phyloP scores from a whole-genome alignment of 2,329 filamentous ascomycete genomes.

The Kalaharituber pfeilii region DNA sequence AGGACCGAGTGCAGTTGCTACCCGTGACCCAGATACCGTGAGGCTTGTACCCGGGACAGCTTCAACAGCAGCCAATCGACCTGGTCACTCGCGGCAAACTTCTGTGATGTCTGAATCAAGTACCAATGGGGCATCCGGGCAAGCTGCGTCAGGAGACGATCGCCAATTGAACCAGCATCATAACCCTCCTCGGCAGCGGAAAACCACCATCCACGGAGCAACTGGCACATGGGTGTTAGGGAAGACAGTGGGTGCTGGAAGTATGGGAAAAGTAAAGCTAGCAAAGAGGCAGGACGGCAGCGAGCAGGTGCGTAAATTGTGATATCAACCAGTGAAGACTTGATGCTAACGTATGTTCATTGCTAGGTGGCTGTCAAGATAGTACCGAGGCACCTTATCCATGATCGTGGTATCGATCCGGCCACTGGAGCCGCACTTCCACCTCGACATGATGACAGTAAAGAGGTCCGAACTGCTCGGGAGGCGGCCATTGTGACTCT shows the following conservation, averaged over 20 bases:
- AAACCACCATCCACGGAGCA: conserved; percentile 74
- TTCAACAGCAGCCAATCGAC: conserved; percentile 23
- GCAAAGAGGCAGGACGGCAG: conserved; percentile 77
- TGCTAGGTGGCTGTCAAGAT: conserved; percentile 86
- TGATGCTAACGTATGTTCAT: conserved; percentile 9
- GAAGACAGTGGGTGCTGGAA: conserved; percentile 92
- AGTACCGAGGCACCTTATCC: conserved; percentile 73
- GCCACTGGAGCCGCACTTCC: conserved; percentile 35
- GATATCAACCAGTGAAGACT: neutral
- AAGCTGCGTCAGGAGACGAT: conserved; percentile 32
- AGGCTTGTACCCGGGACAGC: conserved; percentile 5
- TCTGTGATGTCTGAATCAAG: conserved; percentile 33
- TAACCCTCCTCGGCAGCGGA: conserved; percentile 33
- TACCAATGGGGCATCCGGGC: conserved; percentile 35
- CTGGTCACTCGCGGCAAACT: conserved; percentile 30
- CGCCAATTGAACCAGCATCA: conserved; percentile 14
- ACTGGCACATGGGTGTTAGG: conserved; percentile 89
- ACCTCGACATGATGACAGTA: conserved; percentile 72
- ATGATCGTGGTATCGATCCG: conserved; percentile 55
- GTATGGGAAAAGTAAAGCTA: conserved; percentile 97
- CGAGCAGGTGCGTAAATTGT: conserved; percentile 52
- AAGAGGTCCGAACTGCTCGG: conserved; percentile 84
- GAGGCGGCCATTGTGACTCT: conserved; percentile 94
- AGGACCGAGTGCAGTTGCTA: neutral
- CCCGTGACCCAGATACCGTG: conserved; percentile 14